phyloP scores from a whole-genome alignment of 1,284 basidiomycete species.

The Trametes sp. region DNA sequence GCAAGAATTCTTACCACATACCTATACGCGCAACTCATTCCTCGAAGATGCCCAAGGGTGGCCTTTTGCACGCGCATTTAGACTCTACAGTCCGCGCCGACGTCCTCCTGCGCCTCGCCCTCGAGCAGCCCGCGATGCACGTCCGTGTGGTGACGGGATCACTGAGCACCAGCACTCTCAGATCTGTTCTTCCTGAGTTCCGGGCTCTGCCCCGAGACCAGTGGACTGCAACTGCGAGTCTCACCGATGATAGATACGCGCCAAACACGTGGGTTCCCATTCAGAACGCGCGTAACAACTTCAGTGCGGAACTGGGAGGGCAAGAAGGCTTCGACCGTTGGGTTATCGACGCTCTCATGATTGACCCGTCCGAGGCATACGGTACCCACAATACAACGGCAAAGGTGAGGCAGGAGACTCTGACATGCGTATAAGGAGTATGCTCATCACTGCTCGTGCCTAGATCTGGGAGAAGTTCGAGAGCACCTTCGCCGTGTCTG shows the following conservation, averaged over 20 bases:
- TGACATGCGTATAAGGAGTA: neutral
- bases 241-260: conserved; percentile 56
- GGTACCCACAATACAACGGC: conserved; percentile 70
- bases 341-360: conserved; percentile 64
- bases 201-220: conserved; percentile 48
- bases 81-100: conserved; percentile 70
- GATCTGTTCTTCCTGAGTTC: conserved; percentile 58
- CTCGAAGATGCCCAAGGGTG: conserved; percentile 80
- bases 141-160: conserved; percentile 50
- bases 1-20: conserved; percentile 38
- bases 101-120: conserved; percentile 58
- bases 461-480: conserved; percentile 79
- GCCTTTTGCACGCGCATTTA: conserved; percentile 72
- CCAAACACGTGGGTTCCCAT: conserved; percentile 62
- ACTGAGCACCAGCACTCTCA: conserved; percentile 49
- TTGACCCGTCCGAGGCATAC: conserved; percentile 74
- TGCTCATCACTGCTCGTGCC: neutral
- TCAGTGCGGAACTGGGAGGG: conserved; percentile 60
- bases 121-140: conserved; percentile 65
- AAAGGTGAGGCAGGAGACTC: conserved; percentile 51
- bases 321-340: conserved; percentile 71
- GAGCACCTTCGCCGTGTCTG: conserved; percentile 57
- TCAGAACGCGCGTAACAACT: conserved; percentile 58
- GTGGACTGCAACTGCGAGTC: conserved; percentile 42
- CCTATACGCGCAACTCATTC: conserved; percentile 3